These are phyloP conservation scores for Wickerhamomyces chambardii DNA, from an alignment of 805 yeast species.

Conservation along the genomic window DNA sequence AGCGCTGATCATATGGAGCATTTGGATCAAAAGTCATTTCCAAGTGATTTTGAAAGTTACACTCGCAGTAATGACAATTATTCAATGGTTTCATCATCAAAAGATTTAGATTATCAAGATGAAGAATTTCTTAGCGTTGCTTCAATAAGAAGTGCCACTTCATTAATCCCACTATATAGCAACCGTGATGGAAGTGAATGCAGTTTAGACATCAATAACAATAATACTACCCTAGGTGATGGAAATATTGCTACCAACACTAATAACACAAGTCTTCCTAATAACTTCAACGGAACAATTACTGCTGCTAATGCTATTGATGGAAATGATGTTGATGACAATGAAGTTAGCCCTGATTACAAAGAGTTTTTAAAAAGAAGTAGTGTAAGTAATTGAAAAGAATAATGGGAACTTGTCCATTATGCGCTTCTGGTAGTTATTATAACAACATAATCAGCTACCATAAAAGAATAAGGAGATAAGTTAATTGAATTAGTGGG, in stretches of 20 bases:
- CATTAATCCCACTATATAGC: neutral
- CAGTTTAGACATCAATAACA: neutral
- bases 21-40: neutral
- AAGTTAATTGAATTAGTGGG: no score
- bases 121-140: neutral
- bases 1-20: neutral
- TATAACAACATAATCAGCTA: no score
- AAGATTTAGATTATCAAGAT: neutral
- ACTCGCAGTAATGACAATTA: neutral
- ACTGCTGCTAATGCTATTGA: constrained; percentile 5
- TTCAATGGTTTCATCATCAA: neutral
- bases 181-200: neutral
- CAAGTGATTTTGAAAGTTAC: no score
- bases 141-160: neutral
- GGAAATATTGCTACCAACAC: no score
- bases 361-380: constrained; percentile 10
- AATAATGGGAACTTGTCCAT: no score
- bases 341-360: constrained; percentile 12
- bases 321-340: neutral
- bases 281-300: no score
- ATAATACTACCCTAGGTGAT: no score
- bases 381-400: no score
- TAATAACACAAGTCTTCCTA: no score
- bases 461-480: no score
- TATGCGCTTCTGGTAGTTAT: no score